Conservation (phyloP, 805 yeast species). For the Candida maesae region DNA sequence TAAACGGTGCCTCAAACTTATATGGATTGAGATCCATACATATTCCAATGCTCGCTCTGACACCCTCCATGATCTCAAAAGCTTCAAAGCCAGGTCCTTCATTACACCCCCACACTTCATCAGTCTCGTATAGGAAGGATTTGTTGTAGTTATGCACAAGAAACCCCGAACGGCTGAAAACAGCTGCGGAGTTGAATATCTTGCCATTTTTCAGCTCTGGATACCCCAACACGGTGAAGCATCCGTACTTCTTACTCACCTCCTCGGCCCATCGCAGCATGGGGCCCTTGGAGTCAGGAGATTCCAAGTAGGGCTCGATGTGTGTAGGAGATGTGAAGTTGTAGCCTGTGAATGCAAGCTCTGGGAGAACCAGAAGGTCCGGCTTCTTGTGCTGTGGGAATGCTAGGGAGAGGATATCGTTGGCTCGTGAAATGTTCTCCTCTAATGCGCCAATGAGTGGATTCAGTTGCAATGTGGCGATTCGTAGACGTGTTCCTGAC, state of each 20-base stretch:
- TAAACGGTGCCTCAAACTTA: conserved; percentile 76
- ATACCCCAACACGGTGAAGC: conserved; percentile 77
- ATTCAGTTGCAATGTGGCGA: conserved; percentile 67
- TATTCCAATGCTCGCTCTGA: conserved; percentile 66
- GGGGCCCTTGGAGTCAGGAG: conserved; percentile 37
- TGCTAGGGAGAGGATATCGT: conserved; percentile 24
- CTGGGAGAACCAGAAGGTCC: conserved; percentile 79
- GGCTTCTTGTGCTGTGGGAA: conserved; percentile 31
- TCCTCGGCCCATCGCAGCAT: conserved; percentile 54
- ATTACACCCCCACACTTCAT: conserved; percentile 72
- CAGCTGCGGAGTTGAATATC: conserved; percentile 69
- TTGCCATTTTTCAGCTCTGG: conserved; percentile 49
- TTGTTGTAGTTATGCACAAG: conserved; percentile 68
- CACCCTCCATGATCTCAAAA: conserved; percentile 33
- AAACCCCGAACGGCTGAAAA: conserved; percentile 56
- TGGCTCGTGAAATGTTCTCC: conserved; percentile 48
- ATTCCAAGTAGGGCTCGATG: conserved; percentile 55
- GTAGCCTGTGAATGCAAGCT: conserved; percentile 81
- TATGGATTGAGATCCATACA: conserved; percentile 95
- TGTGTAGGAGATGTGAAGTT: conserved; percentile 50
- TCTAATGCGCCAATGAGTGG: conserved; percentile 59
- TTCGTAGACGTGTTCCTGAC: conserved; percentile 39
- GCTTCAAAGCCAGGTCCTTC: conserved; percentile 60
- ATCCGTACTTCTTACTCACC: conserved; percentile 45
- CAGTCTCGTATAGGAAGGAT: conserved; percentile 72